These are phyloP conservation scores for Cercospora sp. DNA, from an alignment of 2,329 filamentous ascomycete species.

Conservation along the genomic window DNA sequence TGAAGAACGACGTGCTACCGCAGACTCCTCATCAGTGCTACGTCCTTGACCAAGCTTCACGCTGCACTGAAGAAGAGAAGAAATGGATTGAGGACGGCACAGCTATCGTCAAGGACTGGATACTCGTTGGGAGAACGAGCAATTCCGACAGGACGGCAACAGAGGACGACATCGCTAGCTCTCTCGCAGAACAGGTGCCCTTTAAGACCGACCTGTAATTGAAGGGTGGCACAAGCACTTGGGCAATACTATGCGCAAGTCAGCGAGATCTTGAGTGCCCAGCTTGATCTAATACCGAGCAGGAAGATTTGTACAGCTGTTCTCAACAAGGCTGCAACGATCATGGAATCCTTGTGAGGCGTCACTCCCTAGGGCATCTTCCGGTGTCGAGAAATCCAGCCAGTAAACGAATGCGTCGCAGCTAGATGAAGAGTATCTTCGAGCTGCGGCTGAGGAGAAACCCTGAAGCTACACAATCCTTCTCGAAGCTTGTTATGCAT, in stretches of 20 bases:
- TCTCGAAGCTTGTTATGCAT: slow-evolving; percentile 9
- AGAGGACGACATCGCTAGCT: neutral
- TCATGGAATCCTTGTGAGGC: neutral
- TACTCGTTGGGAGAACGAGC: slow-evolving; percentile 32
- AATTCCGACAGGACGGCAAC: neutral
- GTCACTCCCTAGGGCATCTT: neutral
- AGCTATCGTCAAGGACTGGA: slow-evolving; percentile 37
- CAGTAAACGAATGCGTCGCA: neutral
- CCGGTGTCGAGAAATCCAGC: no score
- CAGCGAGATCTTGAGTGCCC: neutral
- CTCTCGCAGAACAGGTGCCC: neutral
- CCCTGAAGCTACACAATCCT: slow-evolving; percentile 9
- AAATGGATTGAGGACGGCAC: slow-evolving; percentile 34
- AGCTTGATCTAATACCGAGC: neutral
- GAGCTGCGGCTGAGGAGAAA: slow-evolving; percentile 9
- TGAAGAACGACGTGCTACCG: slow-evolving; percentile 36
- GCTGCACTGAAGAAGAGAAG: slow-evolving; percentile 35
- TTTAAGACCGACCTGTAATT: neutral
- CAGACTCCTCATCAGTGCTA: slow-evolving; percentile 34
- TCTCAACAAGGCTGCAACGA: neutral
- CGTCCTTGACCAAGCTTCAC: slow-evolving; percentile 19
- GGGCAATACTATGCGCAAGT: neutral
- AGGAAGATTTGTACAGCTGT: neutral
- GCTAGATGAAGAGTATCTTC: neutral
- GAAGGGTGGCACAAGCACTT: no score